Base-by-base conservation (phyloP, 257 asterid genomes). In the Perilla frutescens region DNA sequence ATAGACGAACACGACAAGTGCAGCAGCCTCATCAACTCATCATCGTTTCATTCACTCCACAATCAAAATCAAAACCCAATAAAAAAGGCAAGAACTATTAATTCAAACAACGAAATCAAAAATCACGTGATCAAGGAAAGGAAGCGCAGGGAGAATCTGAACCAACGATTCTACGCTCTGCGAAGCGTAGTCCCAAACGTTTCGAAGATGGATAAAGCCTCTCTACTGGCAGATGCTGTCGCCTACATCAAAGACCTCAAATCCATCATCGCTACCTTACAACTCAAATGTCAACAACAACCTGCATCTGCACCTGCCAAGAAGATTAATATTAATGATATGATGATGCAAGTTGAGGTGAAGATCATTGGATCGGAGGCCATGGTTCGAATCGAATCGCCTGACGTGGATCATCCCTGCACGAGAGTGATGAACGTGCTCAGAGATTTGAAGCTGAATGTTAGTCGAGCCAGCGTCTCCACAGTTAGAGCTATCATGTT, bases 121-220 rank as follows among this genome's bases (percentile, higher is more conserved):
- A 34, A 72, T 54, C 89, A 84, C 11, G 84, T 78, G 11, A 86
- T 68, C 63, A 87, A 89, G 0, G 91, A 84, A 73, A 80, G 83
- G 61, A 80, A 76, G 50, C 37, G 89, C 50, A 51, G 91, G 47
- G 83, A 80, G 73, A 82, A 78, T 74, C 80, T 86, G 8, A 86
- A 86, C 71, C 68, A 64, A 26, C 78, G 84, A 13, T 86, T 86
- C 72, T 84, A 80, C 29, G 84, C 89, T 0, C 76, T 82, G 7
- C 66, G 86, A 44, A 80, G 87, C 32, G 84, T 63, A n/a, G 91
- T 86, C 3, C 87, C 88, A 0, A 77, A 81, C 8, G 87, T 86
- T 5, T 81, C 41, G 7, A 55, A 55, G 41, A 57, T 57, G 62
- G 66, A 60, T 10, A 36, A 36, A 37, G 66, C 66, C 47, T 86